Evolutionary conservation across 352 stramenopile species (phyloP).

Genomic region (Heterotrichella gracilis): DNA sequence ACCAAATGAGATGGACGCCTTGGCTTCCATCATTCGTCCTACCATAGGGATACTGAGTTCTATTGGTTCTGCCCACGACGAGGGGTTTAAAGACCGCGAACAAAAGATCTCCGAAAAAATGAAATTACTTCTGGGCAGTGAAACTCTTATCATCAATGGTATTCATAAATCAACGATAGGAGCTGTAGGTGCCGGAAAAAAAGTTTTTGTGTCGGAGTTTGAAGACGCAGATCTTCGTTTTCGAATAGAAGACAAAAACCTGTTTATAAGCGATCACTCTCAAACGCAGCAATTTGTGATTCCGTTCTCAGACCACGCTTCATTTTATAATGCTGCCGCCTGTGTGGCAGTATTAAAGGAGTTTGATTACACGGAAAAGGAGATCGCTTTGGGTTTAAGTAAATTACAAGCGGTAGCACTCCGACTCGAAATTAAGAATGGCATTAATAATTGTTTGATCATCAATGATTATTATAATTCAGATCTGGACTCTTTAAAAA

Average conservation of each 20-base stretch:
- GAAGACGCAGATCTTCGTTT: not conserved
- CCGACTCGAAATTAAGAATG: not conserved
- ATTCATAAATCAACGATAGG: not conserved
- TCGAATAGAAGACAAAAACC: not conserved
- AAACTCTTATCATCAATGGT: not conserved
- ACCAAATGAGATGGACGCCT: not conserved
- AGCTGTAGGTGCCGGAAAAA: not conserved
- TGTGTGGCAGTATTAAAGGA: not conserved
- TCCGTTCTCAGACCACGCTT: not conserved
- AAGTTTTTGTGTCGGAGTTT: not conserved
- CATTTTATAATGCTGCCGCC: not conserved
- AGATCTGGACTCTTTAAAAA: not conserved
- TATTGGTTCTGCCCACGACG: not conserved
- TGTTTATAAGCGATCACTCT: not conserved
- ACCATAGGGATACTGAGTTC: not conserved
- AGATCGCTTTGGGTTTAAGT: not conserved
- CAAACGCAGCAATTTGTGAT: not conserved
- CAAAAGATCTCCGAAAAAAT: not conserved
- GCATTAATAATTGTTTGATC: not conserved
- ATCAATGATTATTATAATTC: conserved; percentile 10
- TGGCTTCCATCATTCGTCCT: not conserved
- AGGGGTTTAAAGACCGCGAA: not conserved
- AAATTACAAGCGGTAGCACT: not conserved
- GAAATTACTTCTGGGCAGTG: not conserved
- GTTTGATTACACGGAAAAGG: not conserved